These are phyloP conservation scores for Micractinium sp. DNA, from an alignment of 139 green algal species.

Conservation along the genomic window DNA sequence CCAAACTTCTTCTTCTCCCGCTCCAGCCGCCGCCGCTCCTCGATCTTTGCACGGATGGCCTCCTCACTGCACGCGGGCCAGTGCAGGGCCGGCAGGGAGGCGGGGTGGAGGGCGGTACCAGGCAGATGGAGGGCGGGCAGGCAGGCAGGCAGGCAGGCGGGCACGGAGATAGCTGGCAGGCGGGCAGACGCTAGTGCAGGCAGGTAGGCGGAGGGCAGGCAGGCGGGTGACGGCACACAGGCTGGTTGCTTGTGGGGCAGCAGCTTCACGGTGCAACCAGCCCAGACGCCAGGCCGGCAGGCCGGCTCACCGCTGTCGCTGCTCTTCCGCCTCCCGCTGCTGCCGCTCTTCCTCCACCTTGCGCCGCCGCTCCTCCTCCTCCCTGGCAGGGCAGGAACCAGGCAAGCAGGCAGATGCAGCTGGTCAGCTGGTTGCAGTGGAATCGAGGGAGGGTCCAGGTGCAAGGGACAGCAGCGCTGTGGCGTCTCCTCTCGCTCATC, in stretches of 20 bases:
- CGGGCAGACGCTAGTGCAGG: no score
- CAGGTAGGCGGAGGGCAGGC: background rate
- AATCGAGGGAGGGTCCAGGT: background rate
- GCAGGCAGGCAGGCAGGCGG: background rate
- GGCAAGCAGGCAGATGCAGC: background rate
- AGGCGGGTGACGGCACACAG: background rate
- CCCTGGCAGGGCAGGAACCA: background rate
- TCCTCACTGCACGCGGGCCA: conserved; percentile 1
- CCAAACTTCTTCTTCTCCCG: conserved; percentile 47
- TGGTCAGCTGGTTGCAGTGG: no score
- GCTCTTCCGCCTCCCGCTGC: conserved; percentile 30
- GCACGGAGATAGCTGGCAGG: background rate
- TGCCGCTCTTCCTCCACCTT: conserved; percentile 30
- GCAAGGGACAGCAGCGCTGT: background rate
- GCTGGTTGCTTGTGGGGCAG: background rate
- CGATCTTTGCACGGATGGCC: conserved; percentile 6
- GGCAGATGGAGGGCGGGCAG: background rate
- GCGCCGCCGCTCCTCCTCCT: conserved; percentile 39
- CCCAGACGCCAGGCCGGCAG: background rate
- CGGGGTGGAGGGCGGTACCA: background rate
- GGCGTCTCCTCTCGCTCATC: background rate
- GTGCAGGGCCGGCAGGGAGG: background rate
- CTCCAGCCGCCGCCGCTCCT: conserved; percentile 40
- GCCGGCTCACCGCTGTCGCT: conserved; percentile 5
- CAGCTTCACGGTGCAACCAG: background rate